Conservation (phyloP, 805 yeast genomes). For the Sungouiella thailandica region DNA sequence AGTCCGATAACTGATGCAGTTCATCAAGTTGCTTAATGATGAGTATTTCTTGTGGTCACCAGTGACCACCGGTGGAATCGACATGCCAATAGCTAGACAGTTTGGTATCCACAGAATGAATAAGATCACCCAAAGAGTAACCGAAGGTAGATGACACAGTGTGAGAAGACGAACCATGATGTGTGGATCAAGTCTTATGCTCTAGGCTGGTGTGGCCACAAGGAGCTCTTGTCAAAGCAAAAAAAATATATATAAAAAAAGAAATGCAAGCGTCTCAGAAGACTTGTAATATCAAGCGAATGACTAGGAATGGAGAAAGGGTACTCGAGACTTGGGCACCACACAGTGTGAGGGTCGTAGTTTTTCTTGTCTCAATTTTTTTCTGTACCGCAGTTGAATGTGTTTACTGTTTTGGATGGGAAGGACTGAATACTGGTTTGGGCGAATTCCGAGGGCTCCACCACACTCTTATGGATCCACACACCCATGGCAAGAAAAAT, state of each 20-base stretch:
- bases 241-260: not conserved
- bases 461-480: too few relatives aligned
- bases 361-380: not conserved
- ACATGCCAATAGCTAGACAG: slow-evolving; percentile 26
- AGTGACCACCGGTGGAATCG: slow-evolving; percentile 27
- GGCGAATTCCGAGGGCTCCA: slow-evolving; percentile 2
- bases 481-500: too few relatives aligned
- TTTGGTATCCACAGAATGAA: not conserved
- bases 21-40: slow-evolving; percentile 23
- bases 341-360: too few relatives aligned
- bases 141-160: too few relatives aligned
- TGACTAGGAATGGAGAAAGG: too few relatives aligned
- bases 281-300: not conserved
- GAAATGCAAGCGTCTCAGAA: not conserved
- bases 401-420: not conserved
- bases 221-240: too few relatives aligned
- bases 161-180: too few relatives aligned
- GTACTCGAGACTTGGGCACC: too few relatives aligned
- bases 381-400: not conserved
- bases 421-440: not conserved
- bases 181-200: too few relatives aligned
- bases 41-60: slow-evolving; percentile 28
- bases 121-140: not conserved
- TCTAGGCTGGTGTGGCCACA: too few relatives aligned
- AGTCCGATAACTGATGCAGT: slow-evolving; percentile 35